Conservation (phyloP, 305 asterid species). For the Fraxinus floribunda region DNA sequence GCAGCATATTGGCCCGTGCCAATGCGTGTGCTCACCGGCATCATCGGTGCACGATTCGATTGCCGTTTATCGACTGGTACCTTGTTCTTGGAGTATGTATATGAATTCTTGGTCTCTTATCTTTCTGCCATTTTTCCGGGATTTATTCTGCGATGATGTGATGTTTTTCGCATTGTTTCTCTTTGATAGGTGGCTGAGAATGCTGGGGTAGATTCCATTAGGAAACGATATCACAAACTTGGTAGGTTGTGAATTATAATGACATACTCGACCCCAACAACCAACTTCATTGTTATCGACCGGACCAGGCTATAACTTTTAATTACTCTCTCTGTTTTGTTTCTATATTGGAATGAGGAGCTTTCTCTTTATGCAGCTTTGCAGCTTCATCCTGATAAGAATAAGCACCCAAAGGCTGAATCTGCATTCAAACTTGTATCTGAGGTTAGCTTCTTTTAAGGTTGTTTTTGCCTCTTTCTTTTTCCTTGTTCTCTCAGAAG, state of each 20-base stretch:
- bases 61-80: slow-evolving; percentile 61
- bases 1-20: slow-evolving; percentile 40
- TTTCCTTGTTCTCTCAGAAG: not conserved
- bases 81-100: slow-evolving; percentile 57
- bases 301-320: not conserved
- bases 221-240: slow-evolving; percentile 61
- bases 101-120: slow-evolving; percentile 3
- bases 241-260: slow-evolving; percentile 37
- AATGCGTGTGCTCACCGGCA: slow-evolving; percentile 38
- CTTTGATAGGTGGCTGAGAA: slow-evolving; percentile 54
- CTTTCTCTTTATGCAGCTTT: slow-evolving; percentile 42
- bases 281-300: not conserved
- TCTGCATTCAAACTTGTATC: slow-evolving; percentile 76
- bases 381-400: slow-evolving; percentile 86
- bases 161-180: not conserved
- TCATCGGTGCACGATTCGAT: slow-evolving; percentile 15
- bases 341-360: not conserved
- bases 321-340: not conserved
- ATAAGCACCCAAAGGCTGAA: slow-evolving; percentile 75
- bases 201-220: slow-evolving; percentile 45
- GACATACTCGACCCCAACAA: not conserved
- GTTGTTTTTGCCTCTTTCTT: not conserved
- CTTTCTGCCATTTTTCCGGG: not conserved
- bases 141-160: not conserved
- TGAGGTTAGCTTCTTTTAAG: slow-evolving; percentile 38